phyloP scores from a whole-genome alignment of 345 rosid genomes.

The Arabis hirsuta region DNA sequence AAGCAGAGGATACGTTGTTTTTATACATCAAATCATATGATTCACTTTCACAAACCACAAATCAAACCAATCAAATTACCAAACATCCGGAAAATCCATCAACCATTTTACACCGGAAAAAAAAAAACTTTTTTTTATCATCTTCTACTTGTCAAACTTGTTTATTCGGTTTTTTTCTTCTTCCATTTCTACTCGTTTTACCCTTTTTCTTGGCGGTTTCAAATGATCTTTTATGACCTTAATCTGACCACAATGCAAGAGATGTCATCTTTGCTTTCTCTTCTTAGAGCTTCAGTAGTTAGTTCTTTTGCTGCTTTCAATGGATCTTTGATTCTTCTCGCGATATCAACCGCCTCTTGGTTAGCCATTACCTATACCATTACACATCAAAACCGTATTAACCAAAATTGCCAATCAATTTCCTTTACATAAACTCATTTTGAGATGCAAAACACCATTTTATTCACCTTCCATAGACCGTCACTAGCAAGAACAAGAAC shows the following conservation, averaged over 20 bases:
- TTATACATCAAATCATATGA: constrained; percentile 40
- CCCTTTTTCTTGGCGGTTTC: background rate
- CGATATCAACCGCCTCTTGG: constrained; percentile 79
- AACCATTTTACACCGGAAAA: constrained; percentile 34
- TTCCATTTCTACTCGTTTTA: constrained; percentile 12
- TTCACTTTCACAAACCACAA: constrained; percentile 37
- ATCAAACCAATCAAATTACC: constrained; percentile 36
- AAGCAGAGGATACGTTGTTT: constrained; percentile 28
- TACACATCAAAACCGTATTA: background rate
- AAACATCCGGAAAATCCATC: constrained; percentile 29
- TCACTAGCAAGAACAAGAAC: constrained; percentile 75
- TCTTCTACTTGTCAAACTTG: constrained; percentile 39
- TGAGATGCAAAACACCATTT: background rate
- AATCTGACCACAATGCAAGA: constrained; percentile 78
- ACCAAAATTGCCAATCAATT: background rate
- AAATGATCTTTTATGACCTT: constrained; percentile 47
- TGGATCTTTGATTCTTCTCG: constrained; percentile 69
- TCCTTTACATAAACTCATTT: background rate
- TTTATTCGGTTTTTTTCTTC: constrained; percentile 11
- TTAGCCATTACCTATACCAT: constrained; percentile 62
- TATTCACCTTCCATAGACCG: constrained; percentile 69
- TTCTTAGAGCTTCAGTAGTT: constrained; percentile 62
- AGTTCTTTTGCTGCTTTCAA: constrained; percentile 76
- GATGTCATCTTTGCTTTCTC: constrained; percentile 78
- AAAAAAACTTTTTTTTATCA: constrained; percentile 3